A percentile compares a stretch with the other conserved stretches of the same genome.
These are phyloP conservation scores for Hypericum perforatum DNA, from an alignment of 345 rosid genomes.

Conservation along the genomic window DNA sequence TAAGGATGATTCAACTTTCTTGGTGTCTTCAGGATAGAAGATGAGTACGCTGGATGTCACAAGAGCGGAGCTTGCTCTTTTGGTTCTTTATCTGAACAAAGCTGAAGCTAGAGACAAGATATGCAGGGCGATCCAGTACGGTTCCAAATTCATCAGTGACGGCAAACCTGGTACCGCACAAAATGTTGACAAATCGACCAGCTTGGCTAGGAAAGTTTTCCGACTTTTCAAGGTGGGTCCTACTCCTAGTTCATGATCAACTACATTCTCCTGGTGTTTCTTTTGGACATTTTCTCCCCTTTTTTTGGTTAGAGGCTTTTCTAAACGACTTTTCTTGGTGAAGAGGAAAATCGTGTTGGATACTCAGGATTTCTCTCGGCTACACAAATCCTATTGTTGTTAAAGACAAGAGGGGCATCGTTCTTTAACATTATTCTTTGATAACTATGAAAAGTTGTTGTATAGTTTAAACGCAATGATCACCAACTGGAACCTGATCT, in stretches of 20 bases:
- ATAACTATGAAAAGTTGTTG: no score
- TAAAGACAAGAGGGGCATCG: no score
- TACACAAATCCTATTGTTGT: no score
- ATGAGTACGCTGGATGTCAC: slow-evolving; percentile 76
- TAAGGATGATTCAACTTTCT: slow-evolving; percentile 1
- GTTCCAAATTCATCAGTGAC: slow-evolving; percentile 77
- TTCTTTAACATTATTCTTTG: no score
- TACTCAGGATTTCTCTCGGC: no score
- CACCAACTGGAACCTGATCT: not conserved
- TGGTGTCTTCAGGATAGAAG: slow-evolving; percentile 21
- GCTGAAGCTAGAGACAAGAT: slow-evolving; percentile 99
- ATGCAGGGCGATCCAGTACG: slow-evolving; percentile 95
- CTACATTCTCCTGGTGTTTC: no score
- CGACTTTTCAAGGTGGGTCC: slow-evolving; percentile 76
- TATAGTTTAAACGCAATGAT: no score
- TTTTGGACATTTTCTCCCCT: no score
- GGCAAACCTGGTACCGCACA: slow-evolving; percentile 96
- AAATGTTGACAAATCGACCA: slow-evolving; percentile 85
- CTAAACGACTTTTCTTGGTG: no score
- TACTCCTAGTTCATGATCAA: no score
- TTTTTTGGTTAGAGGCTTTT: no score
- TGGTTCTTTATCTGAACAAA: slow-evolving; percentile 80
- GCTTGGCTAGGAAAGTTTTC: slow-evolving; percentile 95
- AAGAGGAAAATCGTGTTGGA: no score
- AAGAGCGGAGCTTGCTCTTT: slow-evolving; percentile 80